Evolutionary conservation across 2,329 filamentous ascomycete genomes (phyloP).

Genomic region (Tympanopsis confertula): DNA sequence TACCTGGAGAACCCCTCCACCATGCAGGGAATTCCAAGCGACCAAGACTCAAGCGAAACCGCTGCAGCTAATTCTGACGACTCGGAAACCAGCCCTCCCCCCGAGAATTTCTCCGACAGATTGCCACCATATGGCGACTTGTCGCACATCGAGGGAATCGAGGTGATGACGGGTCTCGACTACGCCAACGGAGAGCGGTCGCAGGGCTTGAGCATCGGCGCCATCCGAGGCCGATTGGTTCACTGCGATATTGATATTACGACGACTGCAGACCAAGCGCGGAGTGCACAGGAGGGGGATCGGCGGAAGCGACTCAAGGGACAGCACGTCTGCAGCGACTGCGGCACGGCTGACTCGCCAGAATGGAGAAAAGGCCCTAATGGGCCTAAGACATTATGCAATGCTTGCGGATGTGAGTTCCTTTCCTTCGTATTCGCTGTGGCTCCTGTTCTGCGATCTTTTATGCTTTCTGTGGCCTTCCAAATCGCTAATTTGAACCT

Average conservation of each 20-base stretch:
- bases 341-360: conserved; percentile 50
- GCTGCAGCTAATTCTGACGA: conserved; percentile 18
- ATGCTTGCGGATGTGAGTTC: conserved; percentile 47
- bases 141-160: not conserved
- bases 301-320: conserved; percentile 45
- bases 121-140: not conserved
- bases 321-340: conserved; percentile 53
- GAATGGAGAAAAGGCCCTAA: conserved; percentile 55
- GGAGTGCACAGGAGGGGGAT: not conserved
- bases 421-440: conserved; percentile 1
- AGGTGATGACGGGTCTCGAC: not conserved
- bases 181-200: not conserved
- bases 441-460: not conserved
- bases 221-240: not conserved
- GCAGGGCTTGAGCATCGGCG: not conserved
- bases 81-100: conserved; percentile 11
- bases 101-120: not conserved
- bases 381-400: conserved; percentile 52
- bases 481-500: conserved; percentile 2
- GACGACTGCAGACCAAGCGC: not conserved
- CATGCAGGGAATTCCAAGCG: not conserved
- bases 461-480: conserved; percentile 1
- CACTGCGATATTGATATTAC: not conserved
- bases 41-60: not conserved
- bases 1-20: conserved; percentile 6